Percentiles rank a stretch among this genome's conserved stretches.
phyloP scores from a whole-genome alignment of 768 basidiomycete genomes.

The Podaxis carcinomalis region DNA sequence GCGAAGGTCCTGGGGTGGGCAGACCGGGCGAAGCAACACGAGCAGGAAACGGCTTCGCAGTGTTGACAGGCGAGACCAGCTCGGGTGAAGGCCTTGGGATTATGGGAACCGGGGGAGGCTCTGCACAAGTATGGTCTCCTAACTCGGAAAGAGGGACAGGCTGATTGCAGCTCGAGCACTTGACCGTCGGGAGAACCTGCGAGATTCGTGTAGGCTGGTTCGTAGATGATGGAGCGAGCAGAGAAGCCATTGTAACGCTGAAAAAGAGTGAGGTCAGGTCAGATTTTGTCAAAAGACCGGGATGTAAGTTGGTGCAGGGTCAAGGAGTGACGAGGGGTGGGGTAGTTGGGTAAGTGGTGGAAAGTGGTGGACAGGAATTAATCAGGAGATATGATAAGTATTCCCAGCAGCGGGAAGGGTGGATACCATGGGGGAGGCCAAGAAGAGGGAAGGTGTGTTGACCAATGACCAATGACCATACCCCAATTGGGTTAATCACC shows the following conservation, averaged over 20 bases:
- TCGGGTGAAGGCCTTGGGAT: slow-evolving; percentile 30
- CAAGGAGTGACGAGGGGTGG: background rate
- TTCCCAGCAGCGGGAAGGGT: slow-evolving; percentile 3
- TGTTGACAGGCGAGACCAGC: slow-evolving; percentile 38
- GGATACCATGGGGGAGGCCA: background rate
- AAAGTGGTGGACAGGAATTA: background rate
- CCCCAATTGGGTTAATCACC: slow-evolving; percentile 5
- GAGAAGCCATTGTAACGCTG: slow-evolving; percentile 23
- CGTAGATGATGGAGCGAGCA: slow-evolving; percentile 24
- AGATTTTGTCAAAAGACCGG: background rate
- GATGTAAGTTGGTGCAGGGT: slow-evolving; percentile 2
- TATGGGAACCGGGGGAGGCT: slow-evolving; percentile 41
- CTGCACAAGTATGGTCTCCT: slow-evolving; percentile 72
- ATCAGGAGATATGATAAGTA: slow-evolving; percentile 1
- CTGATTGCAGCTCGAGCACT: slow-evolving; percentile 73
- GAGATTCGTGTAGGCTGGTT: slow-evolving; percentile 47
- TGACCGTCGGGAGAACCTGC: slow-evolving; percentile 75
- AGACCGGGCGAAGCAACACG: slow-evolving; percentile 26
- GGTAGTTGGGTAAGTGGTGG: background rate
- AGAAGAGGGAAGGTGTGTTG: background rate
- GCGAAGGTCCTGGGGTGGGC: slow-evolving; percentile 15
- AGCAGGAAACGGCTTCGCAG: slow-evolving; percentile 47
- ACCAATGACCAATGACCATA: background rate
- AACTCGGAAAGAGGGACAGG: slow-evolving; percentile 71
- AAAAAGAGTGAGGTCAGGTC: slow-evolving; percentile 2